Conservation (phyloP, 305 asterid species). For the Rubia tinctorum region DNA sequence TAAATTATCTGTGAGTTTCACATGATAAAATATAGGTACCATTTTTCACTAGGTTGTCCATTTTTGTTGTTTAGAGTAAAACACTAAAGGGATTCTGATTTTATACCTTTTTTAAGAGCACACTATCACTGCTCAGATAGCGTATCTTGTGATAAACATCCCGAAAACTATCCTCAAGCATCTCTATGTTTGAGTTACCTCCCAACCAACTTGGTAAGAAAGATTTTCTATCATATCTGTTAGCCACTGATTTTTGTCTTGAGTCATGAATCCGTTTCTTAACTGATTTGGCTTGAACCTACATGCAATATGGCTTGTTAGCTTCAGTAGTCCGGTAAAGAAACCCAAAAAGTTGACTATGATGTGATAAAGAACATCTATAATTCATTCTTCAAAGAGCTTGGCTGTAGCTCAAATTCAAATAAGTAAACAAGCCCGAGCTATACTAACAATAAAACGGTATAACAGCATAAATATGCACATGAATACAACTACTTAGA, state of each 20-base stretch:
- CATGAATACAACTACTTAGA: neutral
- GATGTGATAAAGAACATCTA: neutral
- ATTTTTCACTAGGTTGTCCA: neutral
- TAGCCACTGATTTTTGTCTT: slow-evolving; percentile 33
- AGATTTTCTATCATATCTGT: slow-evolving; percentile 22
- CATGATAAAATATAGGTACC: neutral
- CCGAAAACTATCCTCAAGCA: slow-evolving; percentile 51
- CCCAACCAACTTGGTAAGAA: slow-evolving; percentile 19
- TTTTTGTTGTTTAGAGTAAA: neutral
- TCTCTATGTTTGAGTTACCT: slow-evolving; percentile 41
- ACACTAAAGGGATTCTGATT: neutral
- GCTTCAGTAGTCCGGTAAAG: neutral
- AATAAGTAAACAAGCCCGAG: neutral
- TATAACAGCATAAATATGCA: neutral
- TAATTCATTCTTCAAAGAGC: neutral
- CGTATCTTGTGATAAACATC: slow-evolving; percentile 46
- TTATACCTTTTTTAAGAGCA: slow-evolving; percentile 63
- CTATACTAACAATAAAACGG: neutral
- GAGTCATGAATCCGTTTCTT: slow-evolving; percentile 50
- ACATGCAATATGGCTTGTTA: slow-evolving; percentile 15
- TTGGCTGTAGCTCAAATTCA: too few relatives aligned
- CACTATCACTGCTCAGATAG: slow-evolving; percentile 42
- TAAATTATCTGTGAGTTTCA: neutral
- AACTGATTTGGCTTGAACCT: slow-evolving; percentile 61
- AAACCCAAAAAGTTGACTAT: neutral